Base-by-base conservation (phyloP, 306 rosid genomes). In the Cucurbita pepo region DNA sequence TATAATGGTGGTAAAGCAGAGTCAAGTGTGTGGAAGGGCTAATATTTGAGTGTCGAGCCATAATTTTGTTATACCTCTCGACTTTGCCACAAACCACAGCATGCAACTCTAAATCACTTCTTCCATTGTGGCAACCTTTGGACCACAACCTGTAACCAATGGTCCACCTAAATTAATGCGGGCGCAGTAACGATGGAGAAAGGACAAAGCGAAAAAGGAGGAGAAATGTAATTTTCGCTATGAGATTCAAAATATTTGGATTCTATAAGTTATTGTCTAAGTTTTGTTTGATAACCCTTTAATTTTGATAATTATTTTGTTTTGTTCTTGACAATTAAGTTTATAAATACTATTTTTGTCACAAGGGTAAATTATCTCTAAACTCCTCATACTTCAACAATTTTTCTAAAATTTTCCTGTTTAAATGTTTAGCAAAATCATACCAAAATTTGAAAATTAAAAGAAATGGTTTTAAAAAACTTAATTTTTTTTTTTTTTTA, bases 71-170 rank as follows among this genome's bases (percentile, higher is more conserved):
- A 16, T 9, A 16, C 11, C 71, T n/a, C 71, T 64, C 40, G 34
- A 19, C 44, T 64, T 43, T 41, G 53, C 53, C 43, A 43, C 71
- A 44, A 64, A 64, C 13, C 69, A 61, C 67, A 62, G 4, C 55
- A 30, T 43, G 71, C 9, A 10, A 64, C 69, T 40, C 60, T 47
- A 16, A 2, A 51, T 78, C 64, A 85, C 80, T 82, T 85, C 76
- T 85, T 82, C 86, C 85, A 66, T 79, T 85, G 86, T 38, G 89
- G 89, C 40, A 85, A 40, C 80, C 83, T 80, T 63, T 78, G 89
- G 72, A 85, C 80, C 74, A 80, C 82, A 64, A 80, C 89, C 89
- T 85, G 78, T 57, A 67, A 59, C 12, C 51, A 58, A 74, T 52
- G 62, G 54, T 53, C 22, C 47, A 22, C 56, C 73, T 57, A 56